A percentile compares a stretch with the other conserved stretches of the same genome.
These are phyloP conservation scores for Phialemonium atrogriseum DNA, from an alignment of 2,329 filamentous ascomycete species.

Conservation along the genomic window DNA sequence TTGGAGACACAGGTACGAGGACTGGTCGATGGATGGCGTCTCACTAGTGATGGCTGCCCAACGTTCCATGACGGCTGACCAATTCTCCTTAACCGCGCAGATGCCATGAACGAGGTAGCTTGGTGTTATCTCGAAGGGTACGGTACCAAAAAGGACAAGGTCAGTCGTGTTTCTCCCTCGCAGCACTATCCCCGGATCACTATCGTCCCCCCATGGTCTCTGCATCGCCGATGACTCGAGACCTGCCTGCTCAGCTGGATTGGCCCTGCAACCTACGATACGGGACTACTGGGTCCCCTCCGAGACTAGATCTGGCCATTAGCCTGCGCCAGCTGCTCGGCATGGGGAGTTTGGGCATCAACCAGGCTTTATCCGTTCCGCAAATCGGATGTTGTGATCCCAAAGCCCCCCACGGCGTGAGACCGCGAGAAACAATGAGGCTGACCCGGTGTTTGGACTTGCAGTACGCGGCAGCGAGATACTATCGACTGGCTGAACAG, in stretches of 20 bases:
- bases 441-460: conserved; percentile 28
- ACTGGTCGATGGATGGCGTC: conserved; percentile 1
- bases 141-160: conserved; percentile 97
- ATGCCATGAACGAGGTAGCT: conserved; percentile 94
- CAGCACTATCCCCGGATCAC: no score
- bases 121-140: conserved; percentile 98
- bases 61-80: conserved; percentile 17
- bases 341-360: conserved; percentile 30
- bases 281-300: no score
- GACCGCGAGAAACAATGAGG: conserved; percentile 26
- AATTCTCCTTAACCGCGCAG: conserved; percentile 30
- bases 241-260: no score
- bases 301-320: conserved; percentile 1
- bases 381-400: conserved; percentile 17
- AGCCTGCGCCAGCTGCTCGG: conserved; percentile 4
- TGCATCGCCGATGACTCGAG: no score
- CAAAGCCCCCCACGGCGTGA: background rate
- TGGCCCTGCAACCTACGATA: no score
- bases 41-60: conserved; percentile 5
- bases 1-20: conserved; percentile 71
- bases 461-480: conserved; percentile 74
- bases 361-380: conserved; percentile 20
- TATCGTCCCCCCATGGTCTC: no score
- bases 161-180: conserved; percentile 37
- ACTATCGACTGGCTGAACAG: conserved; percentile 84